Base-by-base conservation (phyloP, 1,284 basidiomycete genomes). In the Athelia psychrophila region DNA sequence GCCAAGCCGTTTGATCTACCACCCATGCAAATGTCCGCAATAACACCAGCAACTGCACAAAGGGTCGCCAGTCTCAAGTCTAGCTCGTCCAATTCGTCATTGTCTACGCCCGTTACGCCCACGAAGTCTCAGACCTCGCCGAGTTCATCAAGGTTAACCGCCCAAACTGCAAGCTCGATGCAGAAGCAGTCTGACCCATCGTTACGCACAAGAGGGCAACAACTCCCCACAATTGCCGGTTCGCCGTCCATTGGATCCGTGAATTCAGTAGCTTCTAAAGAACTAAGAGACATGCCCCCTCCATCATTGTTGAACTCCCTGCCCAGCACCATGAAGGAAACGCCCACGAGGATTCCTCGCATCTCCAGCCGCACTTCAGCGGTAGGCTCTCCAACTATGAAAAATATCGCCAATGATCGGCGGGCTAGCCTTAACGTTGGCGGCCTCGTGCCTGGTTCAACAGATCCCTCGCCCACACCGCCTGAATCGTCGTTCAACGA, bases 261-360 rank as follows among this genome's bases (percentile, higher is more conserved):
- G 22, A 74, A 72, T 44, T 73, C 79, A 45, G 75, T 75, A 51
- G 70, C 69, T 23, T 62, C 73, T 22, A 81, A 78, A 62, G 83
- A 86, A 44, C 62, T 65, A 19, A 85, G 77, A 59, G 86, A 86
- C 38, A 68, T 67, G 3, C 80, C 79, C 6, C 76, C 80, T 4
- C 75, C 76, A 18, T 74, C 79, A 24, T 64, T 80, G 20, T 60
- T 76, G 52, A 84, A 83, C 58, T 71, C 79, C 6, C 60, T 74
- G 3, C 72, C 77, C 22, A 71, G 74, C n/a, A 65, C 83, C 51
- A 66, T 79, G 3, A 91, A 91, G 67, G 88, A 91, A 65, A 90
- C 89, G 0, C 93, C 95, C 0, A 98, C 95, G 20, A 95, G 95
- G 74, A 98, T 97, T 60, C 95, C 95, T 48, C 88, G 94, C 38